phyloP scores from a whole-genome alignment of 2,329 filamentous ascomycete genomes.

The Lasiodiplodia sp. region DNA sequence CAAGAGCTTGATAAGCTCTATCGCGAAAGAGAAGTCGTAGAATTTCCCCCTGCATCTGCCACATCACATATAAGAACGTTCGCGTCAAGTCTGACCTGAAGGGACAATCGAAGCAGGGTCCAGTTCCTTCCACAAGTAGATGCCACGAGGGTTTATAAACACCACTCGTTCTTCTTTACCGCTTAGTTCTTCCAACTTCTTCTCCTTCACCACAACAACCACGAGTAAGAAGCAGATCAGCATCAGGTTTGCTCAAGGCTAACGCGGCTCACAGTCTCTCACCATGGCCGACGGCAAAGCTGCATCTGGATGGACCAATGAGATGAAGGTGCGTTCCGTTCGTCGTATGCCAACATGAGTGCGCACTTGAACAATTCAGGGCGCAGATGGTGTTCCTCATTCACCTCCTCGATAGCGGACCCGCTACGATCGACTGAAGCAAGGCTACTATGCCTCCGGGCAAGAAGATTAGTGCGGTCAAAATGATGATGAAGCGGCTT shows the following conservation, averaged over 20 bases:
- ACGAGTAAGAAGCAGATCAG: background rate
- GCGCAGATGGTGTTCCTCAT: conserved; percentile 8
- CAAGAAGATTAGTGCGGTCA: background rate
- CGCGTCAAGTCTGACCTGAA: background rate
- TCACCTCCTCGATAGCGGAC: conserved; percentile 3
- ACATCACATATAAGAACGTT: background rate
- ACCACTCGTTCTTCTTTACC: background rate
- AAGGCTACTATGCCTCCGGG: conserved; percentile 1
- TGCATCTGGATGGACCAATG: background rate
- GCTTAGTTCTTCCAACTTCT: background rate
- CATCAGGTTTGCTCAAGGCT: background rate
- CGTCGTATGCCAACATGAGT: background rate
- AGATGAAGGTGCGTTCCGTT: conserved; percentile 1
- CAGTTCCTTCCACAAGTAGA: background rate
- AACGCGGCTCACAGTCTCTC: background rate
- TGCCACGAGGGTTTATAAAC: background rate
- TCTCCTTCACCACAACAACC: background rate
- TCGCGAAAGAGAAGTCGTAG: too few relatives aligned
- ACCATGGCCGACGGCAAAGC: conserved; percentile 14
- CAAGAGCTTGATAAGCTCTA: too few relatives aligned
- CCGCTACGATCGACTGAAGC: conserved; percentile 16
- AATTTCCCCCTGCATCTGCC: background rate
- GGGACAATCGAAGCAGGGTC: background rate
- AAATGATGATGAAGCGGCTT: conserved; percentile 11
- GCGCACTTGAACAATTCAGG: background rate